phyloP scores from a whole-genome alignment of 345 rosid genomes.

The Eucalyptus guilfoylei region DNA sequence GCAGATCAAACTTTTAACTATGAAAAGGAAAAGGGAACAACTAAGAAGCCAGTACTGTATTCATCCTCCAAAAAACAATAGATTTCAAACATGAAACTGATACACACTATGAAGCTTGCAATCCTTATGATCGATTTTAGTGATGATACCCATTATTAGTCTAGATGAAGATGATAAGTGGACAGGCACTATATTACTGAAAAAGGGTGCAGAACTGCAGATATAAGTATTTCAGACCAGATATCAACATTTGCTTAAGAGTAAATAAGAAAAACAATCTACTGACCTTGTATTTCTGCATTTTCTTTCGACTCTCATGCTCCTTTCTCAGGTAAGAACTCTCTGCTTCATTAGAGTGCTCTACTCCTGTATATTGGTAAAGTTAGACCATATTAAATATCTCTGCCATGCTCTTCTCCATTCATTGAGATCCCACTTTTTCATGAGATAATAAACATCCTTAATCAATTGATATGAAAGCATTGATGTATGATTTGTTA shows the following conservation, averaged over 20 bases:
- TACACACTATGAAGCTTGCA: not conserved
- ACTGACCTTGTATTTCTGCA: constrained; percentile 55
- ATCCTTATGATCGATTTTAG: not conserved
- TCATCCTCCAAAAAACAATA: not conserved
- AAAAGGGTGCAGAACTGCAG: not conserved
- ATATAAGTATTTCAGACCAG: not conserved
- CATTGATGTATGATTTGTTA: not conserved
- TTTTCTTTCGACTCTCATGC: constrained; percentile 43
- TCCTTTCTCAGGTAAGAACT: constrained; percentile 48
- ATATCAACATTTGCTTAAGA: not conserved
- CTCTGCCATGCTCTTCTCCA: not conserved
- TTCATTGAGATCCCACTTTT: not conserved
- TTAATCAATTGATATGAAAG: not conserved
- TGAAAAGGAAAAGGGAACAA: not conserved
- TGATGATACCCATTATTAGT: not conserved
- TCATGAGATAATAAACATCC: not conserved
- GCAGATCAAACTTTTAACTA: not conserved
- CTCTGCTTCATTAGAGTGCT: constrained; percentile 30
- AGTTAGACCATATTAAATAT: not conserved
- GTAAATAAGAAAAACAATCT: not conserved
- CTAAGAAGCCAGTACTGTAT: not conserved
- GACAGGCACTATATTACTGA: not conserved
- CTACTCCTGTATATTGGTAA: constrained; percentile 6
- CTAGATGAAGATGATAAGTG: not conserved
- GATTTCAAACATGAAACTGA: not conserved